Evolutionary conservation across 148 eudicot genomes (phyloP).

Genomic region (Dianthus caryophyllus): DNA sequence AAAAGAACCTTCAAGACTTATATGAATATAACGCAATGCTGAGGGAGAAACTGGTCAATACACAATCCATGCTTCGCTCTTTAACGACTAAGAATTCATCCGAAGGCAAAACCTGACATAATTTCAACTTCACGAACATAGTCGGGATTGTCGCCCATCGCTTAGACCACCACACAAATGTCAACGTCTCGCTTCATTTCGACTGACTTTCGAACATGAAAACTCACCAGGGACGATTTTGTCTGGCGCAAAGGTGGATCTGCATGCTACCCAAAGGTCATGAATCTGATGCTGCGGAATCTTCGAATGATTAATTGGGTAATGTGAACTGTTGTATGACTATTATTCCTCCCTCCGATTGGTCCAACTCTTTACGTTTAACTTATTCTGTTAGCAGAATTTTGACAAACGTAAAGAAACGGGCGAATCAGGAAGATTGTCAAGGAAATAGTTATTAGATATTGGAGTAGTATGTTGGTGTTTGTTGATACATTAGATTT

Average conservation of each 20-base stretch:
- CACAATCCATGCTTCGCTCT: conserved; percentile 49
- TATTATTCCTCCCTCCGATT: too few relatives aligned
- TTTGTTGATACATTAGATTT: too few relatives aligned
- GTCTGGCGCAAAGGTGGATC: background rate
- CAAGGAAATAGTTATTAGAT: too few relatives aligned
- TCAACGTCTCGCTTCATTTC: background rate
- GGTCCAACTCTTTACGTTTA: too few relatives aligned
- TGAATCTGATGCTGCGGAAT: background rate
- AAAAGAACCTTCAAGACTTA: conserved; percentile 46
- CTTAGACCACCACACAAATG: background rate
- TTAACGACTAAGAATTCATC: conserved; percentile 26
- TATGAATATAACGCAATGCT: conserved; percentile 60
- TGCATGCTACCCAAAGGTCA: background rate
- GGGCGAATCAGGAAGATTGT: too few relatives aligned
- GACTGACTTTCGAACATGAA: background rate
- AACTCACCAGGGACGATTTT: background rate
- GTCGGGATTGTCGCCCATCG: background rate
- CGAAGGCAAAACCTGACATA: conserved; percentile 13
- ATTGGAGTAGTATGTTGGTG: too few relatives aligned
- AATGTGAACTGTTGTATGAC: background rate
- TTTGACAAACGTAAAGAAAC: too few relatives aligned
- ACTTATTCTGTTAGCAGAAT: too few relatives aligned
- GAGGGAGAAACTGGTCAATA: conserved; percentile 47
- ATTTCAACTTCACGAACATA: background rate
- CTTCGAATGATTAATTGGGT: background rate